These are phyloP conservation scores for Xylaria flabelliformis DNA, from an alignment of 495 filamentous ascomycete species.

Conservation along the genomic window DNA sequence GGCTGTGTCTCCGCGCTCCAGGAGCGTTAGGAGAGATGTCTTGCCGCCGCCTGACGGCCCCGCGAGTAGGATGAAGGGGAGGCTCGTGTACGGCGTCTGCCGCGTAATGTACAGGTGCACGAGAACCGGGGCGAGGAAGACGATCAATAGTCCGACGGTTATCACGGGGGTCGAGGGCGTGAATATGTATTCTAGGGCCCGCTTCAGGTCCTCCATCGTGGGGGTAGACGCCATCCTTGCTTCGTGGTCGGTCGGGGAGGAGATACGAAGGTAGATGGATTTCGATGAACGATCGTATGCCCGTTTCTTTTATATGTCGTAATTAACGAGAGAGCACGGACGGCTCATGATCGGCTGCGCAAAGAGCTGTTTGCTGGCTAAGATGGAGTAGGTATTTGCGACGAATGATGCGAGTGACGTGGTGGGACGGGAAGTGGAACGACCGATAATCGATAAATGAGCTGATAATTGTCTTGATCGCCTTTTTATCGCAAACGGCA, in stretches of 20 bases:
- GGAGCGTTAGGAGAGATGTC: conserved; percentile 81
- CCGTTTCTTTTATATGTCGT: background rate
- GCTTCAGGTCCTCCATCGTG: conserved; percentile 38
- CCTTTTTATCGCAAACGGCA: background rate
- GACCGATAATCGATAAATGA: conserved; percentile 23
- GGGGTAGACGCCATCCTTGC: conserved; percentile 22
- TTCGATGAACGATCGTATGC: conserved; percentile 10
- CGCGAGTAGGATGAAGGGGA: conserved; percentile 83
- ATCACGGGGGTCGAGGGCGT: conserved; percentile 63
- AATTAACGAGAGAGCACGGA: background rate
- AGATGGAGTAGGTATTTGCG: background rate
- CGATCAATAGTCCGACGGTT: conserved; percentile 68
- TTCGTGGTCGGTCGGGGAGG: background rate
- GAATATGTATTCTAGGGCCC: conserved; percentile 52
- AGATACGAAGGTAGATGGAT: background rate
- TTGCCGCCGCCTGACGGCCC: conserved; percentile 89
- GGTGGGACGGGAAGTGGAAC: conserved; percentile 25
- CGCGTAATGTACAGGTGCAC: conserved; percentile 79
- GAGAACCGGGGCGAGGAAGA: conserved; percentile 74
- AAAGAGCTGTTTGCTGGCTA: background rate
- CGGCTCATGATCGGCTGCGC: conserved; percentile 4
- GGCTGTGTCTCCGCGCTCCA: conserved; percentile 50
- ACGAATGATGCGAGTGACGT: conserved; percentile 19
- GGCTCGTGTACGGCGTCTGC: conserved; percentile 64
- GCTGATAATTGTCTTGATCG: conserved; percentile 1